Conservation (phyloP, 805 yeast genomes). For the Candida jianshihensis region DNA sequence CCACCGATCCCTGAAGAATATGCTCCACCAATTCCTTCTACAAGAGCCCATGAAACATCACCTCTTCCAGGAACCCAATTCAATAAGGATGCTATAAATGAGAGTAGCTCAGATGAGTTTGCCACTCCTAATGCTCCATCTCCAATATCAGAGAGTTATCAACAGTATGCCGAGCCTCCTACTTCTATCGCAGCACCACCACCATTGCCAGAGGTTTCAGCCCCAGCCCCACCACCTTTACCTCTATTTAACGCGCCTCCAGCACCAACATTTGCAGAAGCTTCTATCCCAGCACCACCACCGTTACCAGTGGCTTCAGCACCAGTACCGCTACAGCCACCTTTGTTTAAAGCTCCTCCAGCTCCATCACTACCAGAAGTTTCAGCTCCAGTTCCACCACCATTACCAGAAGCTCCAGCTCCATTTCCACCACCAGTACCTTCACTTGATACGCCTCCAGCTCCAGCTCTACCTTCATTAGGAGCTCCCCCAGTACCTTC, state of each 20-base stretch:
- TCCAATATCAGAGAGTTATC: conserved; percentile 22
- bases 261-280: conserved; percentile 24
- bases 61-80: too few relatives aligned
- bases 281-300: conserved; percentile 25
- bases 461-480: conserved; percentile 26
- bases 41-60: neutral
- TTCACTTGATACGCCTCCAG: conserved; percentile 5
- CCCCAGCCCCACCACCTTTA: too few relatives aligned
- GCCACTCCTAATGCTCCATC: conserved; percentile 21
- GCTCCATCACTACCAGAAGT: conserved; percentile 23
- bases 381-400: conserved; percentile 26
- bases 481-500: neutral
- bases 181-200: conserved; percentile 9
- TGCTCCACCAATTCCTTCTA: conserved; percentile 1
- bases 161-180: too few relatives aligned
- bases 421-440: conserved; percentile 21
- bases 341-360: conserved; percentile 2
- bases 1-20: conserved; percentile 6
- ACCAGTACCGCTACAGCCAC: conserved; percentile 2
- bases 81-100: too few relatives aligned
- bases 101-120: conserved; percentile 8
- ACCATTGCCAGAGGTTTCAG: conserved; percentile 18
- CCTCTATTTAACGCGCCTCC: too few relatives aligned
- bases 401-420: conserved; percentile 26
- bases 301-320: conserved; percentile 17